A percentile compares a stretch with the other conserved stretches of the same genome.
Conservation (phyloP, 2,329 filamentous ascomycete genomes). For the Myriosclerotinia duriaeana region DNA sequence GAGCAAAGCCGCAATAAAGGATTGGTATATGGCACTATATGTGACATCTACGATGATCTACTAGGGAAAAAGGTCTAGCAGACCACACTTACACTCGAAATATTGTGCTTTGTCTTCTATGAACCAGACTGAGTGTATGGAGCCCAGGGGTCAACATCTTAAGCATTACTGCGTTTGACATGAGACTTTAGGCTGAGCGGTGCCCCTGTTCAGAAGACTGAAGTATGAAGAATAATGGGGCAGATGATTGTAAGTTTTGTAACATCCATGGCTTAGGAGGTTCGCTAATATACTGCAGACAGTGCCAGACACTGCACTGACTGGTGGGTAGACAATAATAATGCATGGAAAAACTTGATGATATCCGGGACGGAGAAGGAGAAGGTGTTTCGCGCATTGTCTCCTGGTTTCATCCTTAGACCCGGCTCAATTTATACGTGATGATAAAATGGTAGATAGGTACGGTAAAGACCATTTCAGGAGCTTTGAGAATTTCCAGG, state of each 20-base stretch:
- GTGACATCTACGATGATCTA: neutral
- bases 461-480: neutral
- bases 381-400: constrained; percentile 21
- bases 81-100: constrained; percentile 8
- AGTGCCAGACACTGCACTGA: too few relatives aligned
- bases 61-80: neutral
- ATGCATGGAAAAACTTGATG: constrained; percentile 9
- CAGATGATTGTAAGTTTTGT: neutral
- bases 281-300: neutral
- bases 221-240: neutral
- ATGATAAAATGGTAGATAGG: constrained; percentile 7
- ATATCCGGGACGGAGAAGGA: constrained; percentile 20
- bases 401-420: constrained; percentile 22
- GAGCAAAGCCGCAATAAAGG: constrained; percentile 1
- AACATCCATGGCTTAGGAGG: neutral
- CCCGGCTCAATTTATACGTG: constrained; percentile 11
- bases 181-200: constrained; percentile 12
- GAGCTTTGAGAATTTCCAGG: neutral
- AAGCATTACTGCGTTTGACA: constrained; percentile 21
- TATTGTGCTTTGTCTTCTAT: constrained; percentile 1
- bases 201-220: constrained; percentile 3
- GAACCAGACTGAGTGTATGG: constrained; percentile 2
- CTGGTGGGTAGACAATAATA: constrained; percentile 8
- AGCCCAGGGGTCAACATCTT: constrained; percentile 9
- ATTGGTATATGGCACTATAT: constrained; percentile 14